These are phyloP conservation scores for Triticum dicoccoides DNA, from an alignment of 176 grass and related monocot genomes.

Conservation along the genomic window DNA sequence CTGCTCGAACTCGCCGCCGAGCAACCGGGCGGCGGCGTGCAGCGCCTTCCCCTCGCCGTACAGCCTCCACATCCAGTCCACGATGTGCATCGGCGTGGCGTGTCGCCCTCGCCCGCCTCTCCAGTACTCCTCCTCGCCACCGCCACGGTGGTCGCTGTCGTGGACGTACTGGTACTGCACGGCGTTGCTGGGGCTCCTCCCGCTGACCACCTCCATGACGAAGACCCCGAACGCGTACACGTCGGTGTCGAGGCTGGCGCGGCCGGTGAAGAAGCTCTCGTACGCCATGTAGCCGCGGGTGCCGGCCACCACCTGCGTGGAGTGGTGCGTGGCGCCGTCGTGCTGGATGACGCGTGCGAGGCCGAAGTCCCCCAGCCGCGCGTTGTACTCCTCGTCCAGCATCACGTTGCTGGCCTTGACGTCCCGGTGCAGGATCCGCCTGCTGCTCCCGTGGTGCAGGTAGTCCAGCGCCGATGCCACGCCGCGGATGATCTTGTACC, in stretches of 20 bases:
- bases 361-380: conserved; percentile 58
- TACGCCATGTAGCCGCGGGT: conserved; percentile 53
- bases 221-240: conserved; percentile 53
- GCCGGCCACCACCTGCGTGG: conserved; percentile 46
- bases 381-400: conserved; percentile 46
- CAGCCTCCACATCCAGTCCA: conserved; percentile 16
- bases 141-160: neutral
- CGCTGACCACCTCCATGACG: conserved; percentile 56
- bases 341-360: conserved; percentile 47
- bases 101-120: neutral
- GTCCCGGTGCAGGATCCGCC: conserved; percentile 48
- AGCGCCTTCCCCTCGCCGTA: neutral
- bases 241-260: conserved; percentile 53
- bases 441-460: conserved; percentile 61
- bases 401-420: conserved; percentile 71
- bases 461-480: conserved; percentile 56
- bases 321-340: conserved; percentile 53
- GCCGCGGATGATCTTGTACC: conserved; percentile 43
- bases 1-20: neutral
- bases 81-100: neutral
- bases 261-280: conserved; percentile 66
- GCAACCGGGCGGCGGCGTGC: neutral
- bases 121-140: neutral
- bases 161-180: neutral
- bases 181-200: conserved; percentile 16